Evolutionary conservation across 345 rosid genomes (phyloP), one percentile per base, ranked within the genome.

Genomic region (Viola odorata): DNA sequence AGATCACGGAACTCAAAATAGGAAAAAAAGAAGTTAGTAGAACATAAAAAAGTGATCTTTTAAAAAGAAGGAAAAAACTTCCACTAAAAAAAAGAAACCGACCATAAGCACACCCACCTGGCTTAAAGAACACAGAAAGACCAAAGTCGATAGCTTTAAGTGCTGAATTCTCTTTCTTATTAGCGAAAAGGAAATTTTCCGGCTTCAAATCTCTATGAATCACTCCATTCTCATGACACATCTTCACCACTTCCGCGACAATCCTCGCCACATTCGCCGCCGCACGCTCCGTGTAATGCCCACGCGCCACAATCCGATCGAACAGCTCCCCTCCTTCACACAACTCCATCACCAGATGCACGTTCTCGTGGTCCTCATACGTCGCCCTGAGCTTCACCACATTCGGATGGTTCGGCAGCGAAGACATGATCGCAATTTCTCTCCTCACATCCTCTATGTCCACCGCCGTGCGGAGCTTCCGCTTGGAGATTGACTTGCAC

Each of bases 301-400:
- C 96, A 60, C 96, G 84, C 1, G 98, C 98, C 4, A 92, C 96
- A 13, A 92, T 92, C 81, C 98, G 70, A 59, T 92, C 98, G 9
- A 92, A 92, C 41, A 92, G 82, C 79, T 92, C 98, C 0, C 98
- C 98, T 42, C 98, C 98, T 63, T 89, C 96, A 36, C 98, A 92
- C 37, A 92, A 78, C 81, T 92, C 98, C 98, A 89, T 89, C 44
- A 89, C 98, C 68, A 92, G 70, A 66, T 89, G 94, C 37, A 92
- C 98, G 57, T 92, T 89, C 72, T 92, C 96, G 41, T 59, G 50
- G 38, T 92, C 98, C 82, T 92, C 98, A 6, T 89, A 92, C 1
- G 91, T 84, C n/a, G 94, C 96, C 73, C 71, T 92, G 53, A 89
- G 84, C 83, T 84, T 92, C 41, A 92, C 91, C n/a, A 92, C 66